phyloP scores from a whole-genome alignment of 2,329 filamentous ascomycete species.

The Capronia coronata region DNA sequence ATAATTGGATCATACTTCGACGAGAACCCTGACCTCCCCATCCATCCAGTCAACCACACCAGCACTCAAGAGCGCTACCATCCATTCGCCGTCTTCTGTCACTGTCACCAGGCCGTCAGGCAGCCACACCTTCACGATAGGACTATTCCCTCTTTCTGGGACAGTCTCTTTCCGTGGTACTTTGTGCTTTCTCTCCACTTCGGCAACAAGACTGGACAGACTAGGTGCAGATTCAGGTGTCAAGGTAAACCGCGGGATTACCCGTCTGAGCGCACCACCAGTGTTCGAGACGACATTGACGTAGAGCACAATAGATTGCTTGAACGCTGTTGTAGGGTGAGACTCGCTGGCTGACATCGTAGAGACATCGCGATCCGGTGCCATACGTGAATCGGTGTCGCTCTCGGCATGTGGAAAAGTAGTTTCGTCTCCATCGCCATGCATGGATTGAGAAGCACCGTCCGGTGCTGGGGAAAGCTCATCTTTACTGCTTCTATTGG shows the following conservation, averaged over 20 bases:
- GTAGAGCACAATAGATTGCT: constrained; percentile 21
- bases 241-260: constrained; percentile 24
- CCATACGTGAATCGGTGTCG: neutral
- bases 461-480: constrained; percentile 1
- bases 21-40: constrained; percentile 38
- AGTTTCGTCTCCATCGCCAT: constrained; percentile 1
- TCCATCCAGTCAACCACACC: constrained; percentile 45
- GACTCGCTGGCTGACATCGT: constrained; percentile 1
- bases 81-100: constrained; percentile 40
- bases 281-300: constrained; percentile 27
- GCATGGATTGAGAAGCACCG: constrained; percentile 3
- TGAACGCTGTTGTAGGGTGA: constrained; percentile 13
- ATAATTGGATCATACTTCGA: constrained; percentile 32
- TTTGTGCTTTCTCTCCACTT: constrained; percentile 22
- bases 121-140: constrained; percentile 36
- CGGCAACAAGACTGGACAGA: constrained; percentile 17
- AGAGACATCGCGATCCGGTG: neutral
- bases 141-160: constrained; percentile 5
- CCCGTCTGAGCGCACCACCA: constrained; percentile 20
- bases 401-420: neutral
- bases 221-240: constrained; percentile 20
- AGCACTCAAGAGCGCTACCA: constrained; percentile 39
- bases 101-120: constrained; percentile 38
- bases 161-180: constrained; percentile 1
- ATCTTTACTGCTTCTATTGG: constrained; percentile 4